These are phyloP conservation scores for Ophiostoma sp. DNA, from an alignment of 2,329 filamentous ascomycete species.

Conservation along the genomic window DNA sequence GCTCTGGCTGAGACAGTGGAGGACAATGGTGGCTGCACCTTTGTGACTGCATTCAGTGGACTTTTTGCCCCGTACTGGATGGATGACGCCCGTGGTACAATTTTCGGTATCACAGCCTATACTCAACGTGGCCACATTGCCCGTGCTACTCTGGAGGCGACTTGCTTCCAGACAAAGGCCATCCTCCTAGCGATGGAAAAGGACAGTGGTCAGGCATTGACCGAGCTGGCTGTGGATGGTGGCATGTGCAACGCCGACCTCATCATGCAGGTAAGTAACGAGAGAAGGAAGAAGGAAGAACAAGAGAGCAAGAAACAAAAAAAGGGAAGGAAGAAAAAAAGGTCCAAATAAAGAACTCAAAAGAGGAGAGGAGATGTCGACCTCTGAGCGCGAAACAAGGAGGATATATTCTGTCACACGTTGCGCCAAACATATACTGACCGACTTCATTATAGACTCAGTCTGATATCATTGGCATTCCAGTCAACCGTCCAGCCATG, in stretches of 20 bases:
- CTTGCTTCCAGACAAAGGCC: slow-evolving; percentile 87
- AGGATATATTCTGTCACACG: neutral
- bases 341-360: neutral
- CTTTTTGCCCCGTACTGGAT: slow-evolving; percentile 95
- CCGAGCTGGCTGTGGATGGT: slow-evolving; percentile 75
- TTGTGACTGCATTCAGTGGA: slow-evolving; percentile 87
- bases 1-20: slow-evolving; percentile 49
- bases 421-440: neutral
- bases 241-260: slow-evolving; percentile 85
- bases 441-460: slow-evolving; percentile 54
- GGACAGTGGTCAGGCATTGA: slow-evolving; percentile 70
- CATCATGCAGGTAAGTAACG: slow-evolving; percentile 57
- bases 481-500: slow-evolving; percentile 79
- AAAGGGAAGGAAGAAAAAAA: neutral
- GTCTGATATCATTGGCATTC: slow-evolving; percentile 76
- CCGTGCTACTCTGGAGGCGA: slow-evolving; percentile 82
- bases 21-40: slow-evolving; percentile 77
- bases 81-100: slow-evolving; percentile 82
- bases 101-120: slow-evolving; percentile 81
- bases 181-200: slow-evolving; percentile 88
- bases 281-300: neutral
- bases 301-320: neutral
- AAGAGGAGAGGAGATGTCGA: neutral
- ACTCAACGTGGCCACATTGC: slow-evolving; percentile 83
- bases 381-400: neutral